Base-by-base conservation (phyloP, 257 asterid species). In the Fraxinus cuspidata region DNA sequence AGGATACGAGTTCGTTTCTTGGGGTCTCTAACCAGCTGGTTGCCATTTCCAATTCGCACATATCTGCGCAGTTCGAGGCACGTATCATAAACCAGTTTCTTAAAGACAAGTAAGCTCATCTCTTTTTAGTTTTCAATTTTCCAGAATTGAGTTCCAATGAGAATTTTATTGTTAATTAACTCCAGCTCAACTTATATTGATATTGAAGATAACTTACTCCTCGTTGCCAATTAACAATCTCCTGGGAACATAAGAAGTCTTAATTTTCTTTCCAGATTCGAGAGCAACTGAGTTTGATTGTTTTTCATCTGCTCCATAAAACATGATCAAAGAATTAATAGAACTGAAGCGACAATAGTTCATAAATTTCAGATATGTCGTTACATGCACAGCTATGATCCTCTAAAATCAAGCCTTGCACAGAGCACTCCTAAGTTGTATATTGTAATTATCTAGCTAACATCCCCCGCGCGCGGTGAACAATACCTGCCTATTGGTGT, bases 1-100 rank as follows among this genome's bases (percentile, higher is more conserved):
- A 96, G 85, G 64, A 85, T 78, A 74, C 98, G 97, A 10, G 87
- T 90, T 77, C 98, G 88, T 84, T 83, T 90, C 93, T 96, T 96
- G 74, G 98, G 99, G 85, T 96, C 92, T 85, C 97, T 89, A 78
- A 96, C 90, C 84, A 96, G 87, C 85, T 93, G 89, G 82, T 93
- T 92, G 64, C 99, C 99, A 88, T 88, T 96, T 77, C 97, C 98
- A 78, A 91, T 86, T 72, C 92, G 92, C 77, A 96, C 93, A 81
- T 93, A 96, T 83, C 99, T 92, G 81, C 75, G 83, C 67, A 78
- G 80, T 75, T 72, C 65, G 73, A 83, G 71, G 35, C 69, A 77
- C 49, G n/a, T 40, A 64, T 32, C 75, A 80, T 19, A 70, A 68
- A 78, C 44, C 70, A 58, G 21, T 28, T 56, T 29, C 40, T 49